Percentiles rank a stretch among this genome's conserved stretches.
Evolutionary conservation across 2,329 filamentous ascomycete species (phyloP).

Genomic region (Aspergillus candidus): DNA sequence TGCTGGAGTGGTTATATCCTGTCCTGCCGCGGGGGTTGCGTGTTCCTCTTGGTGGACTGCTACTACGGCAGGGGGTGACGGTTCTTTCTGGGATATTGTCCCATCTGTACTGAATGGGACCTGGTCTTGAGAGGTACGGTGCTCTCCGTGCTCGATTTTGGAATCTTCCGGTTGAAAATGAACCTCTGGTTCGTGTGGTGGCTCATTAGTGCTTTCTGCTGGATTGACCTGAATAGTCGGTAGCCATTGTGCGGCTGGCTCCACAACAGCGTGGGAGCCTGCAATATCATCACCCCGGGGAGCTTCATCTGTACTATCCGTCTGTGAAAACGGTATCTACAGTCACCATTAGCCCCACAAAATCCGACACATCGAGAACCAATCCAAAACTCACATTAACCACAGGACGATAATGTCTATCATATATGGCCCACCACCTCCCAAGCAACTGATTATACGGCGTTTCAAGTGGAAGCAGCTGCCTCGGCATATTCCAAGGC

Average conservation of each 20-base stretch:
- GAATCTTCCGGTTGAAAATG: too few species aligned
- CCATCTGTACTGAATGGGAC: too few species aligned
- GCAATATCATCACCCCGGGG: neutral
- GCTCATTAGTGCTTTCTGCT: too few species aligned
- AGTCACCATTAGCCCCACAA: neutral
- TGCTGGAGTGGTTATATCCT: conserved; percentile 2
- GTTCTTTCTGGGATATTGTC: too few species aligned
- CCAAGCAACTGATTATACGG: conserved; percentile 74
- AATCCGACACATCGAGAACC: neutral
- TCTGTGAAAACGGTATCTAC: conserved; percentile 2
- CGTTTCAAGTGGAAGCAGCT: conserved; percentile 29
- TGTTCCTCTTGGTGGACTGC: neutral
- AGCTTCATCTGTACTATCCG: neutral
- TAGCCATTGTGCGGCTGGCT: too few species aligned
- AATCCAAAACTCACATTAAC: conserved; percentile 14
- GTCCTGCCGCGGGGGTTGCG: neutral
- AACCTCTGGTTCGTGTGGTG: neutral
- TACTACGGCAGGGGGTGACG: neutral
- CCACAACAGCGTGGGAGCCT: too few species aligned
- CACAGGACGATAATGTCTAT: conserved; percentile 64
- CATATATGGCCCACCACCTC: conserved; percentile 92
- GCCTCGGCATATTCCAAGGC: conserved; percentile 67
- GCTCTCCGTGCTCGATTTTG: too few species aligned
- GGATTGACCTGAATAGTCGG: too few species aligned
- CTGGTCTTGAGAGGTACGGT: too few species aligned